These are phyloP conservation scores for Fomitopsis serialis DNA, from an alignment of 768 basidiomycete genomes.

Conservation along the genomic window DNA sequence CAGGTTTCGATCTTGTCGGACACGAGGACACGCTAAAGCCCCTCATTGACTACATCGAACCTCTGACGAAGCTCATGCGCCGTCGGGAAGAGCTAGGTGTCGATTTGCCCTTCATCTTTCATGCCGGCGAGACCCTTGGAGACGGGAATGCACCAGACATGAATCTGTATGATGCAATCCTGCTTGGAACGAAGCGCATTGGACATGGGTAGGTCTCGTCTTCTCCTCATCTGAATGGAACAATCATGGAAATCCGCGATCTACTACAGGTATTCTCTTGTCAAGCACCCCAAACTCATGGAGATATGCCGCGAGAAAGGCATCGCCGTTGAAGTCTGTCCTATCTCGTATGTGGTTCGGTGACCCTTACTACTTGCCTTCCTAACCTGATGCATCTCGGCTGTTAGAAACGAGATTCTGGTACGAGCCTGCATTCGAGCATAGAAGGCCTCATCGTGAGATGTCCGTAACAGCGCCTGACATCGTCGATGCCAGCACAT, in stretches of 20 bases:
- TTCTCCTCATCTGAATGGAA: neutral
- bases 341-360: constrained; percentile 59
- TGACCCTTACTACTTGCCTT: neutral
- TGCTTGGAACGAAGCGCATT: constrained; percentile 74
- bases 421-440: constrained; percentile 24
- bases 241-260: neutral
- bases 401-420: constrained; percentile 65
- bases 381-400: neutral
- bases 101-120: constrained; percentile 72
- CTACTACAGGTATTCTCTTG: constrained; percentile 68
- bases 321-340: constrained; percentile 72
- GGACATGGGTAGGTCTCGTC: constrained; percentile 59
- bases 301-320: constrained; percentile 55
- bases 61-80: constrained; percentile 52
- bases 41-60: constrained; percentile 56
- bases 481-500: constrained; percentile 78
- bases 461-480: constrained; percentile 45
- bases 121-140: constrained; percentile 77
- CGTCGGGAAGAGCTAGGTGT: constrained; percentile 52
- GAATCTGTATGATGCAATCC: constrained; percentile 75
- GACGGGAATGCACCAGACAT: constrained; percentile 67
- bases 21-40: constrained; percentile 59
- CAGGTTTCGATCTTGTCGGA: constrained; percentile 81
- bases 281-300: constrained; percentile 72
- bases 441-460: constrained; percentile 1